Evolutionary conservation across 163 green algal genomes (phyloP), one percentile per base, ranked within the genome.

Genomic region (Scenedesmus sp.): DNA sequence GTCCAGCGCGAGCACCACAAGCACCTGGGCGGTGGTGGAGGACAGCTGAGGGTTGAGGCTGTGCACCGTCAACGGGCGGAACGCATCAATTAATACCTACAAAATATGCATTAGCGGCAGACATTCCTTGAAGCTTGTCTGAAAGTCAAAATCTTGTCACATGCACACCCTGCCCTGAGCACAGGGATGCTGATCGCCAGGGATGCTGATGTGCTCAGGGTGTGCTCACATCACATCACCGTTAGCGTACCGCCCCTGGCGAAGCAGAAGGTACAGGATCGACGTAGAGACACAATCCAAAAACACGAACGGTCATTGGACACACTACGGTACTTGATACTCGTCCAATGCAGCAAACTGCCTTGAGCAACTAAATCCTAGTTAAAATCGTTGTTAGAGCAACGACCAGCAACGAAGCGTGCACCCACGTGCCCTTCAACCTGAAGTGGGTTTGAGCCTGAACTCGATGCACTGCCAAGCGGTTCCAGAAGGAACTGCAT

Each of bases 11-110:
- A 84, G 78, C 78, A 84, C 20, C 73, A 83, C 18, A 7, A 53
- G 40, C 40, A 13, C 35, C 43, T 51, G 78, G 43, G 22, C 10
- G 40, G 35, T 40, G 40, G 40, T 2, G 2, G 35, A 61, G 44
- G 42, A 35, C 33, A 37, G 78, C 40, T 56, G 78, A 22, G 61
- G 78, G 33, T 84, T 84, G 78, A 84, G 40, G 78, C 78, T 84
- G 78, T 49, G 46, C 35, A 84, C 78, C 40, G 37, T 51, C 78
- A n/a, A n/a, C n/a, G n/a, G n/a, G n/a, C n/a, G n/a, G n/a, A n/a
- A n/a, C n/a, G n/a, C n/a, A n/a, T n/a, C n/a, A n/a, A n/a, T n/a
- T n/a, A n/a, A n/a, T n/a, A n/a, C n/a, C n/a, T n/a, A n/a, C n/a
- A n/a, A n/a, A n/a, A n/a, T n/a, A n/a, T n/a, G n/a, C n/a, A n/a